These are phyloP conservation scores for Hemisphaericaspora nanyangensis DNA, from an alignment of 805 yeast genomes.

Conservation along the genomic window DNA sequence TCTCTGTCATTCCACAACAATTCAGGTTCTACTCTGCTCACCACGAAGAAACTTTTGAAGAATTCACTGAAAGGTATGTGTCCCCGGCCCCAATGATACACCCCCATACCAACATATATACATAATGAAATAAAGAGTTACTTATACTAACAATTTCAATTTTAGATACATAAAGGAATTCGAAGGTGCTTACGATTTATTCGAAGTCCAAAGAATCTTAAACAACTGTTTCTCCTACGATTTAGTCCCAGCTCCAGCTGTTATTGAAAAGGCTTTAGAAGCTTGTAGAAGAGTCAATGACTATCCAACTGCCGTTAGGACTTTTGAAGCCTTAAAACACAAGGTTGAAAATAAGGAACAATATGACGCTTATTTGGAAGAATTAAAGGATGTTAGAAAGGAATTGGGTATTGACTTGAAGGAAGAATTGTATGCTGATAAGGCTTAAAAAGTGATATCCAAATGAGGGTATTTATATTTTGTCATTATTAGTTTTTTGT, in stretches of 20 bases:
- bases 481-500: no score
- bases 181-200: constrained; percentile 53
- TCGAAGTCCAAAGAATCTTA: constrained; percentile 72
- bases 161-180: constrained; percentile 88
- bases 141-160: constrained; percentile 20
- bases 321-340: constrained; percentile 93
- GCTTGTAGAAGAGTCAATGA: constrained; percentile 99
- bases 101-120: no score
- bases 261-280: constrained; percentile 89
- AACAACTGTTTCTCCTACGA: constrained; percentile 98
- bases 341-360: constrained; percentile 94
- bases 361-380: constrained; percentile 94
- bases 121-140: no score
- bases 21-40: constrained; percentile 75
- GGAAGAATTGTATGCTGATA: constrained; percentile 68
- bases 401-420: constrained; percentile 91
- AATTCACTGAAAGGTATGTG: constrained; percentile 75
- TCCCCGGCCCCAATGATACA: neutral
- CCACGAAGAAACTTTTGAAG: constrained; percentile 91
- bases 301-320: constrained; percentile 97
- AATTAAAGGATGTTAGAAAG: constrained; percentile 84
- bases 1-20: constrained; percentile 19
- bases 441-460: constrained; percentile 19
- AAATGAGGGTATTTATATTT: no score
- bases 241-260: constrained; percentile 96